Conservation (phyloP, 2,329 filamentous ascomycete species). For the Lecanicillium sp. region DNA sequence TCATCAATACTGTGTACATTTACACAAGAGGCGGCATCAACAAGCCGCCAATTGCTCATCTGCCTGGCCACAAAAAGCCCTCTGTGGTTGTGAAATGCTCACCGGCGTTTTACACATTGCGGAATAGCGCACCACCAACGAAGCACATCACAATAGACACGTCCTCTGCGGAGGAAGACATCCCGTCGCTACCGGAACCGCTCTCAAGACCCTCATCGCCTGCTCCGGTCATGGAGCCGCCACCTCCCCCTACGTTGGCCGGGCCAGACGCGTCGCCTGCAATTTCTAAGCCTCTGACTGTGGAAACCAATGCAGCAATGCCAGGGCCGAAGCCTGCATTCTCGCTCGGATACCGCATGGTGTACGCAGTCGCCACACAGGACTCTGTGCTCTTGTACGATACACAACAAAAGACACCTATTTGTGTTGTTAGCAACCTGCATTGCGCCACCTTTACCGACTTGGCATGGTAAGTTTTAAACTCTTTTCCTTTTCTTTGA, state of each 20-base stretch:
- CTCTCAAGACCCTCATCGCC: slow-evolving; percentile 54
- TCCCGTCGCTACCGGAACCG: slow-evolving; percentile 77
- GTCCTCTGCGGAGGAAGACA: slow-evolving; percentile 75
- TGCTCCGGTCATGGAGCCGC: slow-evolving; percentile 72
- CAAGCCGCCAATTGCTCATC: slow-evolving; percentile 88
- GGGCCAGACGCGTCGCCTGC: slow-evolving; percentile 40
- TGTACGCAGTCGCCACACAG: slow-evolving; percentile 95
- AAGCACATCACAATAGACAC: slow-evolving; percentile 94
- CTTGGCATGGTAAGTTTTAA: slow-evolving; percentile 69
- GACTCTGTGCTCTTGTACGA: slow-evolving; percentile 94
- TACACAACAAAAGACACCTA: slow-evolving; percentile 88
- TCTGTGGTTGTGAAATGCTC: slow-evolving; percentile 95
- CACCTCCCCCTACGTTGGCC: slow-evolving; percentile 53
- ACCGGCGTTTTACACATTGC: slow-evolving; percentile 76
- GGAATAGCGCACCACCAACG: slow-evolving; percentile 60
- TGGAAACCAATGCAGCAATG: slow-evolving; percentile 39
- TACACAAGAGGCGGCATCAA: slow-evolving; percentile 95
- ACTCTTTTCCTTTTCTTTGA: not conserved
- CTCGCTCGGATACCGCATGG: slow-evolving; percentile 80
- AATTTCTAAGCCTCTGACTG: slow-evolving; percentile 39
- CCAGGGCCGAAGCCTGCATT: slow-evolving; percentile 66
- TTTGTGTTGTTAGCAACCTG: slow-evolving; percentile 92
- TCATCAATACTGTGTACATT: slow-evolving; percentile 96
- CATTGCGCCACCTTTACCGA: slow-evolving; percentile 98
- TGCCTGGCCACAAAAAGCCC: slow-evolving; percentile 96